Conservation (phyloP, 257 asterid species). For the Hygrophila difformis region DNA sequence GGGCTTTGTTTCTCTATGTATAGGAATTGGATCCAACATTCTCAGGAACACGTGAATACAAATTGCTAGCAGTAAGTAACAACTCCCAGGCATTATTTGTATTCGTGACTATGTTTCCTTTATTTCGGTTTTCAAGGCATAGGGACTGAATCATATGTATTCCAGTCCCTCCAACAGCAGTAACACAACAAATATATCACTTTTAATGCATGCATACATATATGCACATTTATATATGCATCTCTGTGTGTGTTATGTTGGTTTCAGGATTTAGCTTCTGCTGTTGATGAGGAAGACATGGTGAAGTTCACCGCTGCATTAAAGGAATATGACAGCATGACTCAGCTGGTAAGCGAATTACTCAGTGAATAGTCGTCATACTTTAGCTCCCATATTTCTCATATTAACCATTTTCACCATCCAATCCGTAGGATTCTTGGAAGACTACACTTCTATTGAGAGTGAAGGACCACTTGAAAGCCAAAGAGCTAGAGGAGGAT, state of each 20-base stretch:
- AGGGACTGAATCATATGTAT: conserved; percentile 5
- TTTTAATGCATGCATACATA: no score
- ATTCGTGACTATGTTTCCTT: not conserved
- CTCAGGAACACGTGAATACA: conserved; percentile 86
- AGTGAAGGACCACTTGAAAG: conserved; percentile 54
- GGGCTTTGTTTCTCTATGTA: conserved; percentile 14
- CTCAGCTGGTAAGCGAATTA: conserved; percentile 56
- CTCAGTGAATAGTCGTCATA: conserved; percentile 1
- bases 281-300: conserved; percentile 71
- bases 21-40: conserved; percentile 96
- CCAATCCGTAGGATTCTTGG: conserved; percentile 38
- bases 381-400: not conserved
- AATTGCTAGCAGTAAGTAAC: conserved; percentile 57
- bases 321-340: conserved; percentile 91
- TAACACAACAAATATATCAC: no score
- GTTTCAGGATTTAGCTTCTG: conserved; percentile 6
- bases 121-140: not conserved
- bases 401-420: not conserved
- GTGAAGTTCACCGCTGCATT: conserved; percentile 90
- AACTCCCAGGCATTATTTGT: conserved; percentile 7
- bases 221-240: no score
- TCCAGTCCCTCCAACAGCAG: not conserved
- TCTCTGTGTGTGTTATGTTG: no score
- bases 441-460: conserved; percentile 47
- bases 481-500: conserved; percentile 54